Evolutionary conservation across 768 basidiomycete species (phyloP), one percentile per base, ranked within the genome.

Genomic region (Roridomyces roridus): DNA sequence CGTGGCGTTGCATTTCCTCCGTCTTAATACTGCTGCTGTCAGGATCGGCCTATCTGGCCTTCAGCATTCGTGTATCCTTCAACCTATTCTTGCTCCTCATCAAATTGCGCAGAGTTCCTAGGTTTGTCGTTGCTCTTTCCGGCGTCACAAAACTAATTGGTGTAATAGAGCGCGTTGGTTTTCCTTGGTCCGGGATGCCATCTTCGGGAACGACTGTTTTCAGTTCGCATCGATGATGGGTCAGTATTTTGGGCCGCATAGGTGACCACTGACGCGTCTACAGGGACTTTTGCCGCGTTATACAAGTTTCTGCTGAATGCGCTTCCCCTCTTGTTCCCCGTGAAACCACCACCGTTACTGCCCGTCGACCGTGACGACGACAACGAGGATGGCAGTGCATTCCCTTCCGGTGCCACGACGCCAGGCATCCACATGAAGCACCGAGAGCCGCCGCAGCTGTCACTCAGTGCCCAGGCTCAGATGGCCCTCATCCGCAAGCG

Each of bases 141-240:
- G n/a, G 43, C 10, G 44, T 44, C 6, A 15, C 8, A 21, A 20
- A 11, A 28, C 29, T 46, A 14, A 15, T 25, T 3, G 5, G 1
- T 23, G 26, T 7, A 5, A 12, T 37, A 62, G 61, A 28, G 52
- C 52, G 5, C 56, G 31, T 29, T 55, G 89, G 11, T 72, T 90
- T 8, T 72, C 83, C 4, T 69, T 94, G 21, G 78, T 97, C 45
- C 84, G 89, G 5, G 90, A 85, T 74, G 95, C 94, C 0, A 76
- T 96, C 40, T 91, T 97, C 61, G 94, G 94, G 0, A 60, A 76
- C 37, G 95, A 97, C 67, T 87, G 91, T 0, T 82, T 89, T 67
- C 78, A 94, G 18, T 96, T 96, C 60, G 92, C 88, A 4, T 85
- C 88, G 0, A 96, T 96, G 93, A 77, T 98, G 36, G 94, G 92